These are phyloP conservation scores for Echeveria elegans DNA, from an alignment of 164 flowering plant species.

Conservation along the genomic window DNA sequence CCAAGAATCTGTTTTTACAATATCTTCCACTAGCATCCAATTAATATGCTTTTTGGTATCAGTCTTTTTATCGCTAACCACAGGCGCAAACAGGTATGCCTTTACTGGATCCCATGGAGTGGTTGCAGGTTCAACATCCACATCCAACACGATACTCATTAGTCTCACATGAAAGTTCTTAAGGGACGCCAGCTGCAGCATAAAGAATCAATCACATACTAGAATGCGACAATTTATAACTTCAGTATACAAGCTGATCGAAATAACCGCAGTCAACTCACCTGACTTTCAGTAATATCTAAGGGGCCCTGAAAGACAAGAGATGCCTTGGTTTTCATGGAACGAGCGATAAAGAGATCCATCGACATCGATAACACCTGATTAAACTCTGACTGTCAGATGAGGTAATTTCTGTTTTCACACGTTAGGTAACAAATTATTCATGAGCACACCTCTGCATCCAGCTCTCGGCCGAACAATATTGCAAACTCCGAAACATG, in stretches of 20 bases:
- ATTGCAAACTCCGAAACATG: conserved; percentile 90
- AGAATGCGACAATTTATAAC: background rate
- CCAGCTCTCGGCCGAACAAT: conserved; percentile 92
- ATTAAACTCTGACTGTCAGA: conserved; percentile 11
- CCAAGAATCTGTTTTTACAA: conserved; percentile 65
- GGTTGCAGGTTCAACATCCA: conserved; percentile 95
- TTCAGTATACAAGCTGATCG: background rate
- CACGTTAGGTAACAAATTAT: background rate
- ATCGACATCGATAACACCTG: conserved; percentile 98
- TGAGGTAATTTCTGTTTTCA: background rate
- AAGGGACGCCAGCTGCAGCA: conserved; percentile 65
- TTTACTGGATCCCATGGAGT: conserved; percentile 99
- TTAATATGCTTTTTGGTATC: conserved; percentile 59
- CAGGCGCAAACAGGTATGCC: conserved; percentile 88
- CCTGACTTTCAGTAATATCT: conserved; percentile 66
- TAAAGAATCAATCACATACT: conserved; percentile 11
- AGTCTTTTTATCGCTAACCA: conserved; percentile 33
- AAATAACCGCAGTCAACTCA: conserved; percentile 11
- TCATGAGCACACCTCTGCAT: conserved; percentile 71
- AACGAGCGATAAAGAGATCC: conserved; percentile 97
- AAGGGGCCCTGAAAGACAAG: conserved; percentile 65
- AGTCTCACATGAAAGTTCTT: conserved; percentile 96
- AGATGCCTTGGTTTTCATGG: conserved; percentile 80
- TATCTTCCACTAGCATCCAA: conserved; percentile 63
- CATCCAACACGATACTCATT: conserved; percentile 98